Evolutionary conservation across 2,329 filamentous ascomycete species (phyloP).

Genomic region (Chrysoporthe deuterocubensis): DNA sequence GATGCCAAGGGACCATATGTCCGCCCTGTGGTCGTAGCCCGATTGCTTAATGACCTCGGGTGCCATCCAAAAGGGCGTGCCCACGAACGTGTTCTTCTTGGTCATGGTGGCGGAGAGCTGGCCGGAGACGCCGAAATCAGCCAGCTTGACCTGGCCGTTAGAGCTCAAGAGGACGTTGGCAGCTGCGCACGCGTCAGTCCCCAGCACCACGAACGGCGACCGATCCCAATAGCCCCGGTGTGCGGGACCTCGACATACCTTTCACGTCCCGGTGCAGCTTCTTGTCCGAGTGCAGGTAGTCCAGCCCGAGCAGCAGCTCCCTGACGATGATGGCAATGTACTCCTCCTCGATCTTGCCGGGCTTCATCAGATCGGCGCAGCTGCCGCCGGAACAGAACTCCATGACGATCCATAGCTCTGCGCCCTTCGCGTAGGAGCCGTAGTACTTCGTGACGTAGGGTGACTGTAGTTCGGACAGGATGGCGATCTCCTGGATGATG

Average conservation of each 20-base stretch:
- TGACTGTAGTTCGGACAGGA: conserved; percentile 92
- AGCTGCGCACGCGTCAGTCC: conserved; percentile 49
- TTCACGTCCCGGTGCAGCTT: conserved; percentile 98
- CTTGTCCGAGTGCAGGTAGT: conserved; percentile 93
- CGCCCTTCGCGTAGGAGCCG: conserved; percentile 93
- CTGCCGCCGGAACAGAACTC: conserved; percentile 97
- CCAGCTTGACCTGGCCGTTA: conserved; percentile 94
- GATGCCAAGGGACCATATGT: conserved; percentile 96
- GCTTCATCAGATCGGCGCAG: conserved; percentile 94
- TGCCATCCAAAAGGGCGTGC: conserved; percentile 99
- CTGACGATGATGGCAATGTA: conserved; percentile 96
- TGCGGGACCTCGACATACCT: conserved; percentile 54
- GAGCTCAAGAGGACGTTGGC: conserved; percentile 89
- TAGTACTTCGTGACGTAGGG: conserved; percentile 98
- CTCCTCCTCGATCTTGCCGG: conserved; percentile 86
- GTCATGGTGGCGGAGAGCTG: conserved; percentile 98
- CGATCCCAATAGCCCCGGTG: too few relatives aligned
- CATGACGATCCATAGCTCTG: conserved; percentile 99
- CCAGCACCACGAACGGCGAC: too few relatives aligned
- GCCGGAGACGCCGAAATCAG: conserved; percentile 95
- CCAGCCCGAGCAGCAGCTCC: conserved; percentile 85
- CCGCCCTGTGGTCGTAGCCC: conserved; percentile 95
- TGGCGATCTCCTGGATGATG: conserved; percentile 98
- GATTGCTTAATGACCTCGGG: conserved; percentile 98
- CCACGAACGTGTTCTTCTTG: conserved; percentile 99